Base-by-base conservation (phyloP, 164 flowering plant genomes). In the Sedum album region DNA sequence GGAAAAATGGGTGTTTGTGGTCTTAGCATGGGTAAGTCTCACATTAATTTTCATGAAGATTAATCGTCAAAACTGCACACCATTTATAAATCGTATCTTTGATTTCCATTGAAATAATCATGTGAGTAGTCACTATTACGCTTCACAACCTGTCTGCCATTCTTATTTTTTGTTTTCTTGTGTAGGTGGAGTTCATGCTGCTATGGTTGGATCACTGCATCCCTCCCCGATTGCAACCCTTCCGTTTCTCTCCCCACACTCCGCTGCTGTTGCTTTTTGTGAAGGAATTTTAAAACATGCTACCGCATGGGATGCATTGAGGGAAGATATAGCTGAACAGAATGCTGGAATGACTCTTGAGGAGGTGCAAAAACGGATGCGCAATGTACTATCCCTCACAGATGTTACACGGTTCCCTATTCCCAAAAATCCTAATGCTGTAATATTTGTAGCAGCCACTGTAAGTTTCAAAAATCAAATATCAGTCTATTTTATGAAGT, bases 151-250 rank as follows among this genome's bases (percentile, higher is more conserved):
- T 62, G n/a, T 70, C 15, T 66, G 31, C 35, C 38, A 25, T 23
- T 67, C 70, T 67, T 70, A 67, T 65, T 75, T 31, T 31, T 63
- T 73, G 23, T 55, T 18, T 36, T 2, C 21, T 7, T 64, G 72
- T 75, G 18, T 73, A 94, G 97, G 97, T 17, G 97, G 96, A 78
- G 96, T 94, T 25, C 99, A 94, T 82, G 99, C 99, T 71, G 93
- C 99, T 57, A 94, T 94, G 98, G 97, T 94, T 73, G 98, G 98
- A 76, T 86, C 99, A 14, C 83, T 94, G 70, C 91, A 94, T 78
- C 99, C 99, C 18, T 85, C 90, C 20, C 97, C 97, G 10, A 76
- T 94, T 78, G 99, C 99, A 31, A 94, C 97, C 25, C 85, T 94
- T 66, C 98, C 98, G 48, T 91, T 94, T 79, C 91, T 94, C 25